Base-by-base conservation (phyloP, 1,284 basidiomycete genomes). In the Cryptococcus wingfieldii region DNA sequence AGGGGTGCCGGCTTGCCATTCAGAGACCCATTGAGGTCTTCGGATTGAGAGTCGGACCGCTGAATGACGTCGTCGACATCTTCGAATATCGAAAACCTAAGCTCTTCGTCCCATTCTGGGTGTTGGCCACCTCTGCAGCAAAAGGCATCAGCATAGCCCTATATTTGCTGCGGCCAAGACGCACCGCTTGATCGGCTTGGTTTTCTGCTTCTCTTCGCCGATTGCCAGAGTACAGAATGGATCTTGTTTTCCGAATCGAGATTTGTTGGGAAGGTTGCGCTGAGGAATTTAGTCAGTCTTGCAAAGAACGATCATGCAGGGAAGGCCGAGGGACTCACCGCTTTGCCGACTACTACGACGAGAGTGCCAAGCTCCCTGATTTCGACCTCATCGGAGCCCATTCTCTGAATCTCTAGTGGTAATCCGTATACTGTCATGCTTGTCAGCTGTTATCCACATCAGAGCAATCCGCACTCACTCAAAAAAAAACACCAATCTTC, bases 61-160 rank as follows among this genome's bases (percentile, higher is more conserved):
- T 81, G 79, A 27, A 85, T 74, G 8, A 84, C 80, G 66, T 87
- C 86, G 52, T 88, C 84, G 19, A 83, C 79, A 63, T 92, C 90
- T 69, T 95, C 91, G 64, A 82, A 84, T 58, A 99, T 81, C 34
- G 88, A 87, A 77, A 98, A 98, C 46, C 96, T 87, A 64, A 98
- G 82, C 78, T 99, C 95, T 70, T 96, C 92, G 74, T 99, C 96
- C 95, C 96, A 99, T 75, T 91, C 89, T 8, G 95, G 96, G 75
- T 96, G 92, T 75, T 98, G 95, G 4, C 96, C 96, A 51, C 96
- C 95, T 39, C 92, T 77, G 52, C 7, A 16, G 34, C 13, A 27
- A 23, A 8, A 51, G 10, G n/a, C 9, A 46, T 61, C 46, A 62
- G 58, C 42, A 19, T 46, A 10, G 12, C 18, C 27, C 27, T 25